phyloP scores from a whole-genome alignment of 2,329 filamentous ascomycete species.

The Myriosclerotinia duriaeana region DNA sequence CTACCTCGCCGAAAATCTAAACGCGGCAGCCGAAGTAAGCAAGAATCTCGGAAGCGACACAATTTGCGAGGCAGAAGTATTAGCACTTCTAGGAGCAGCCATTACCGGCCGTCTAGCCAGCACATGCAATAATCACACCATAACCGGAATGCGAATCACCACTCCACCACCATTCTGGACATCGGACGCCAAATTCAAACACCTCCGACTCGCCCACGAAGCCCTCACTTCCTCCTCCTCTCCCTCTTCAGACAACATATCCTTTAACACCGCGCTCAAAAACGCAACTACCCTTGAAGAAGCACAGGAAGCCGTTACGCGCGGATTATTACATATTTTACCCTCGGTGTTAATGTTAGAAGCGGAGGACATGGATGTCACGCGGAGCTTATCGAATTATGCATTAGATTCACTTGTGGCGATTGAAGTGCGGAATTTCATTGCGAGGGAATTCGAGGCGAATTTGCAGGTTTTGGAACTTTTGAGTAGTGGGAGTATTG shows the following conservation, averaged over 20 bases:
- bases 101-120: constrained; percentile 48
- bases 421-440: constrained; percentile 40
- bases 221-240: constrained; percentile 37
- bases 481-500: constrained; percentile 52
- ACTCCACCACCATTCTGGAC: constrained; percentile 53
- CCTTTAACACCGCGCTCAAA: constrained; percentile 48
- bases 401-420: constrained; percentile 39
- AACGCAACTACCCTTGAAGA: constrained; percentile 47
- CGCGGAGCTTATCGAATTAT: constrained; percentile 48
- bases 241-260: constrained; percentile 39
- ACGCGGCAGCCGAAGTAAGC: constrained; percentile 30
- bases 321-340: constrained; percentile 50
- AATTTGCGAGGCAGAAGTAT: constrained; percentile 54
- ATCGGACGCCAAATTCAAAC: constrained; percentile 54
- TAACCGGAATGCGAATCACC: constrained; percentile 55
- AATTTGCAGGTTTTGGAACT: constrained; percentile 54
- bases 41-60: constrained; percentile 43
- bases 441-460: constrained; percentile 46
- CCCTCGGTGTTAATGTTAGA: constrained; percentile 52
- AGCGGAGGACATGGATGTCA: constrained; percentile 50
- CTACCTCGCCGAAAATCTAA: constrained; percentile 32
- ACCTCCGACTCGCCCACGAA: constrained; percentile 44
- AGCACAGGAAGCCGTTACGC: constrained; percentile 47
- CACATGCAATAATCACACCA: constrained; percentile 51
- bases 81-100: constrained; percentile 53